These are phyloP conservation scores for Chernovozyma aurita DNA, from an alignment of 1,139 yeast species.

Conservation along the genomic window DNA sequence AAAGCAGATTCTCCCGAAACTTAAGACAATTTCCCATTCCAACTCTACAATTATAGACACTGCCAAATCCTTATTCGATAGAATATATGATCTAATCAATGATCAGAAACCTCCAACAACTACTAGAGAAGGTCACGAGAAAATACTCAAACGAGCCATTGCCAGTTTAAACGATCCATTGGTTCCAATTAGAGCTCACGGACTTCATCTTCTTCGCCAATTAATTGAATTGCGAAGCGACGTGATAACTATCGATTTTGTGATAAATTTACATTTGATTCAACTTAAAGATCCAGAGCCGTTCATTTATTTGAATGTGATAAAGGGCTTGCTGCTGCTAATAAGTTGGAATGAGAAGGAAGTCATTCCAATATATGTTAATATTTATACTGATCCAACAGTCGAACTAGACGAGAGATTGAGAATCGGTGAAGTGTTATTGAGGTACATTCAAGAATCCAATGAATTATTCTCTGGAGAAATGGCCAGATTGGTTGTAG, in stretches of 20 bases:
- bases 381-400: constrained; percentile 33
- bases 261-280: constrained; percentile 54
- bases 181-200: constrained; percentile 85
- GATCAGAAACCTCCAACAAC: constrained; percentile 14
- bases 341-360: constrained; percentile 39
- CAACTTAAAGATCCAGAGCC: constrained; percentile 81
- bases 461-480: constrained; percentile 47
- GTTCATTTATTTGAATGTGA: constrained; percentile 75
- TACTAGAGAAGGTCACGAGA: constrained; percentile 12
- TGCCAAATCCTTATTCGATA: constrained; percentile 23
- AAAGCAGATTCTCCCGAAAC: constrained; percentile 20
- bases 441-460: constrained; percentile 50
- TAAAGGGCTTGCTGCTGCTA: constrained; percentile 68
- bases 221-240: constrained; percentile 49
- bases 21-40: constrained; percentile 16
- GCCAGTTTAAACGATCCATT: constrained; percentile 69
- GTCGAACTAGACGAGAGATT: constrained; percentile 59
- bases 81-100: constrained; percentile 29
- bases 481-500: constrained; percentile 22
- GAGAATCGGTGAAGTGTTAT: constrained; percentile 75
- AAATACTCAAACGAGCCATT: constrained; percentile 50
- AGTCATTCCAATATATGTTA: constrained; percentile 37
- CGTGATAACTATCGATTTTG: constrained; percentile 50
- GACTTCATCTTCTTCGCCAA: constrained; percentile 60
- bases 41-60: constrained; percentile 12